Conservation (phyloP, 2,329 filamentous ascomycete species). For the Balansia obtecta region DNA sequence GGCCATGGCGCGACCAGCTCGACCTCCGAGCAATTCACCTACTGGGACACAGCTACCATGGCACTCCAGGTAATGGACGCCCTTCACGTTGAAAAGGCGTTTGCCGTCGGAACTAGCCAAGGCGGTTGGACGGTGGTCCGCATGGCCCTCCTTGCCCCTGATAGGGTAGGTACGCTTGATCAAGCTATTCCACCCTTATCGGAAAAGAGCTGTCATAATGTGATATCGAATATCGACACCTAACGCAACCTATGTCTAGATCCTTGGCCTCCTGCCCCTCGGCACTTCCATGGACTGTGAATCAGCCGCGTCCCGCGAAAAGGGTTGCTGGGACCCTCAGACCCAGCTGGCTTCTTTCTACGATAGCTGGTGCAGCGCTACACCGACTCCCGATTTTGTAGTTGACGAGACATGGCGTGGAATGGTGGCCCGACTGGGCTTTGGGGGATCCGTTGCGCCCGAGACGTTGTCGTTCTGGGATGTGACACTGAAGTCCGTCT, state of each 20-base stretch:
- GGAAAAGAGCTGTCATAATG: background rate
- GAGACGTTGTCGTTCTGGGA: constrained; percentile 33
- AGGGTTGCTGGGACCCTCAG: constrained; percentile 38
- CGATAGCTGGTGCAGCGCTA: constrained; percentile 26
- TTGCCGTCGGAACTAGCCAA: constrained; percentile 38
- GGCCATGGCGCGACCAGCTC: constrained; percentile 36
- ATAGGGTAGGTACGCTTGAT: constrained; percentile 23
- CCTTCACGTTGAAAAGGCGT: constrained; percentile 33
- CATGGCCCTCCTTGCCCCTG: constrained; percentile 38
- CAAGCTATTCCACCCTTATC: background rate
- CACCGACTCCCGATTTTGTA: constrained; percentile 32
- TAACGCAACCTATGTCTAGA: constrained; percentile 16
- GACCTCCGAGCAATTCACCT: constrained; percentile 36
- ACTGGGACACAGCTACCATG: constrained; percentile 43
- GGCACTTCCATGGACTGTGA: constrained; percentile 43
- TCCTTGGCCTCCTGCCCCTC: constrained; percentile 33
- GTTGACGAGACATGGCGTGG: constrained; percentile 33
- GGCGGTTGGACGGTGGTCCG: constrained; percentile 38
- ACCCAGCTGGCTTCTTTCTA: constrained; percentile 28
- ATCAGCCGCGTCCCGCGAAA: constrained; percentile 29
- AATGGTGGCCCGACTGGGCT: constrained; percentile 32
- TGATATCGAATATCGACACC: too few relatives aligned
- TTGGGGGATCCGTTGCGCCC: constrained; percentile 25
- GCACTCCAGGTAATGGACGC: constrained; percentile 42
- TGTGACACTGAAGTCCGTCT: constrained; percentile 30